Base-by-base conservation (phyloP, 495 filamentous ascomycete species). In the Penicillium samsonianum region DNA sequence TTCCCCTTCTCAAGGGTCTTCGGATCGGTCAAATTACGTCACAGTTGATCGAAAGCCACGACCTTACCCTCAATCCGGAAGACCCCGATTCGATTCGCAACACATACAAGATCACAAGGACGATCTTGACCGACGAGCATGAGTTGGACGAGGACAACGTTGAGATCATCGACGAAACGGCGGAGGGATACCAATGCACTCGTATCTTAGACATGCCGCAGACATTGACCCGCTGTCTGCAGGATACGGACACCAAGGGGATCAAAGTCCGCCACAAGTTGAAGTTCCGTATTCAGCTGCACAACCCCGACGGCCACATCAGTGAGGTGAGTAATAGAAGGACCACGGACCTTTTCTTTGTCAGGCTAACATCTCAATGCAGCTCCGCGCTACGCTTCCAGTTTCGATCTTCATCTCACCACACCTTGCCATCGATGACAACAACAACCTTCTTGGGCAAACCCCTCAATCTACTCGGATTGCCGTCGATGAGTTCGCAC, bases 401-500 rank as follows among this genome's bases (percentile, higher is more conserved):
- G 82, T 98, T 30, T 87, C 87, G 30, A 85, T 98, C 31, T 96
- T 93, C 73, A 96, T 98, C 60, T 98, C 94, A 12, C 94, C 94
- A 16, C 89, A 90, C 64, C 84, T 95, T 67, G 85, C 89, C 10
- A 80, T 97, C 33, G 87, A 90, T 61, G 89, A 93, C 19, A 81
- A 92, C 58, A 90, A 92, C 53, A 86, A 86, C 58, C 77, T 91
- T 17, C 78, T 85, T 16, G 76, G 81, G 47, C 79, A 83, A 53
- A 71, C 78, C 1, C 79, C 80, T 6, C 67, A 74, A 45, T 48
- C 68, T 1, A 64, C 71, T 53, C 64, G 73, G 51, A 53, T 65
- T 43, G 69, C 74, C 4, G 62, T 67, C 12, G 65, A 74, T 19
- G 72, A 78, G 19, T 58, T 77, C 4, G 69, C 79, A 12, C 79